Base-by-base conservation (phyloP, 164 flowering plant genomes). In the Nelumbo lutea region DNA sequence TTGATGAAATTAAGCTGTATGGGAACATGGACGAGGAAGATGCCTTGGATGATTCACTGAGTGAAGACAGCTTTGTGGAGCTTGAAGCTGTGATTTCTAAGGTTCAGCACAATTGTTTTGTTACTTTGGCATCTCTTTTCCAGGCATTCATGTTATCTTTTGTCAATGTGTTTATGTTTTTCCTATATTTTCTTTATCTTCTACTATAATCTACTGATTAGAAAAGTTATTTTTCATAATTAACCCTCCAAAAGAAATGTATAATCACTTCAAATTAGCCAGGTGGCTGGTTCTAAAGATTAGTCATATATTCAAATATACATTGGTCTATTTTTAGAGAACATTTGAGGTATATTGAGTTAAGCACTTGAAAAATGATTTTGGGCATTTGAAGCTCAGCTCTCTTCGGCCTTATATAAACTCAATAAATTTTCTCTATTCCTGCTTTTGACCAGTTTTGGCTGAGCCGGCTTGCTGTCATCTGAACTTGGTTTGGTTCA, bases 1-100 rank as follows among this genome's bases (percentile, higher is more conserved):
- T 85, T 50, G 90, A 83, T 72, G 98, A 92, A 76, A 86, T 95
- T 50, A 89, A 83, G 85, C 89, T 92, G 58, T 95, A 86, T 80
- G 95, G 91, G 27, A 86, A 79, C 64, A 63, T 57, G 46, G 90
- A 82, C 61, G 69, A 66, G 73, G 85, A 75, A 68, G 92, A 84
- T 53, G 76, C 79, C 46, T 39, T 85, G 40, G 88, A 90, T 70
- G 82, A 79, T 58, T 75, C 83, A 14, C 71, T 71, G 15, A 59
- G n/a, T 65, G 87, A 76, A 63, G 88, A 87, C 6, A 78, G 78
- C 81, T 91, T 95, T 81, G 48, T 70, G 43, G 96, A 95, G 79
- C 96, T 90, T 68, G 94, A 90, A 81, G 79, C 59, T 72, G 88
- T 92, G 64, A 87, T 95, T 43, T 74, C 92, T 65, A 86, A 90